These are phyloP conservation scores for Microascus cirrosus DNA, from an alignment of 2,329 filamentous ascomycete species.

Conservation along the genomic window DNA sequence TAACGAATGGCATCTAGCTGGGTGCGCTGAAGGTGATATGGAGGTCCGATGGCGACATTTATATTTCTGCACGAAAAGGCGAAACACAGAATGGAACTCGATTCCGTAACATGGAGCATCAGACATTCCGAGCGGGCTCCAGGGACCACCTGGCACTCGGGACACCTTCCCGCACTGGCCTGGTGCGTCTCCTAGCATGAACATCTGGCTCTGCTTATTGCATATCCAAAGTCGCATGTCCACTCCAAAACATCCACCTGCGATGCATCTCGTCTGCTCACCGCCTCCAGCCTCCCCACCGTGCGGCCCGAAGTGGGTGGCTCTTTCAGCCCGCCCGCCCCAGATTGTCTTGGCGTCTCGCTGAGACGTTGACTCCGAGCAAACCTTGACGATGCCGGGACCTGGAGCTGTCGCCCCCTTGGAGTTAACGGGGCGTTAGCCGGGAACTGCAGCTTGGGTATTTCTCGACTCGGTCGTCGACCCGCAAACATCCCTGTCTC, in stretches of 20 bases:
- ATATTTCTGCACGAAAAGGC: no score
- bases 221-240: not conserved
- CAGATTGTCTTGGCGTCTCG: not conserved
- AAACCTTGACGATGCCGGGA: no score
- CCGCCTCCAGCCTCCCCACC: not conserved
- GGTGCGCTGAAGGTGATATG: no score
- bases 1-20: no score
- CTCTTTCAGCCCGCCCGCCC: not conserved
- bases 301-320: not conserved
- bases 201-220: not conserved
- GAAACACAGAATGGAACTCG: no score
- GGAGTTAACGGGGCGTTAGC: no score
- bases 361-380: not conserved
- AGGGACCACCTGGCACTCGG: not conserved
- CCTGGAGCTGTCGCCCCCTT: no score
- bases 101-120: not conserved
- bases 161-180: not conserved
- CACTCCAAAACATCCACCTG: not conserved
- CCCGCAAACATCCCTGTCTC: not conserved
- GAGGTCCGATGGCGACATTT: no score
- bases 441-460: no score
- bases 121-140: not conserved
- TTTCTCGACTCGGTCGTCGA: not conserved
- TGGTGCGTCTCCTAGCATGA: not conserved
- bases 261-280: not conserved